phyloP scores from a whole-genome alignment of 225 moss, liverwort and hornwort species.

The Physcomitrium patens region DNA sequence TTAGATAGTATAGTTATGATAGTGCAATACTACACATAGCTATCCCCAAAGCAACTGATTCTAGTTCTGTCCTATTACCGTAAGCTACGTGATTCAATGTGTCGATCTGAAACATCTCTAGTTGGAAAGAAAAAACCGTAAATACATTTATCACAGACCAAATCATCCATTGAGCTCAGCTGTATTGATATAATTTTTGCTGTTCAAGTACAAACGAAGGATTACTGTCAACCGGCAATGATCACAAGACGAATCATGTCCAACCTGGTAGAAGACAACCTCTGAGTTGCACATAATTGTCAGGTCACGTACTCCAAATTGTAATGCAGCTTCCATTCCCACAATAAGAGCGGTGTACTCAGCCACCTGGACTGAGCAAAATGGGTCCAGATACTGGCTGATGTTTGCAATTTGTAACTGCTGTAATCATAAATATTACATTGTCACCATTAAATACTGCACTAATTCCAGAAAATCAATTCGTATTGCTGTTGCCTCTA shows the following conservation, averaged over 20 bases:
- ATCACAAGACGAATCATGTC: background rate
- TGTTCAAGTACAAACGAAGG: background rate
- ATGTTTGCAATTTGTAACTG: conserved; percentile 51
- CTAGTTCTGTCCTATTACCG: background rate
- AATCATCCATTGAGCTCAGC: background rate
- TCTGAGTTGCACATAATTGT: conserved; percentile 63
- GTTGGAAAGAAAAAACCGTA: background rate
- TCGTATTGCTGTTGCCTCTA: too few species aligned
- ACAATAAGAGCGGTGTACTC: conserved; percentile 58
- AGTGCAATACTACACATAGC: background rate
- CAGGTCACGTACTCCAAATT: conserved; percentile 46
- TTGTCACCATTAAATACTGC: background rate
- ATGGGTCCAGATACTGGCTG: conserved; percentile 52
- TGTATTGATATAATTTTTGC: background rate
- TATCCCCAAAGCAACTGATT: conserved; percentile 4
- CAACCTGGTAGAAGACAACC: conserved; percentile 59
- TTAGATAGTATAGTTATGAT: background rate
- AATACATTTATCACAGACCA: background rate
- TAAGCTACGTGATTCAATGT: background rate
- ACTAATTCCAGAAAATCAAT: conserved; percentile 2
- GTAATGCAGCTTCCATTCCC: conserved; percentile 58
- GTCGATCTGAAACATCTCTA: background rate
- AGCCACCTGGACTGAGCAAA: conserved; percentile 53
- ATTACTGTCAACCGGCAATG: background rate
- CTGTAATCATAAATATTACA: conserved; percentile 26